Evolutionary conservation across 2,329 filamentous ascomycete genomes (phyloP), one percentile per base, ranked within the genome.

Genomic region (Colletotrichum sidae): DNA sequence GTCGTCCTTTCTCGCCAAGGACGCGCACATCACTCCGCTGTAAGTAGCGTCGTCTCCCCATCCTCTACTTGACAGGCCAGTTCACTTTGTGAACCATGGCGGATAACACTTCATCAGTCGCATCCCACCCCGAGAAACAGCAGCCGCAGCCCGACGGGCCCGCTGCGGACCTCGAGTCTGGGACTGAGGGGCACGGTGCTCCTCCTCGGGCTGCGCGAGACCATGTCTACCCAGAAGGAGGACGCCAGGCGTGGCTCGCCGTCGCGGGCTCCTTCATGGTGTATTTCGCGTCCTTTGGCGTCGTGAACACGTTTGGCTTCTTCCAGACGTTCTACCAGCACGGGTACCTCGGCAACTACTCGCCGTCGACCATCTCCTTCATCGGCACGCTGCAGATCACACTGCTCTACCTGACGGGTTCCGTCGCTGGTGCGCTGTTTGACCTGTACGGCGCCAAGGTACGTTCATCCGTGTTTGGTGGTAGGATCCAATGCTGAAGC

Each of bases 241-340:
- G 44, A 4, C 10, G 34, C 12, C 13, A 56, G 44, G 54, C 42
- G 8, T 65, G 60, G 65, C 51, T 65, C 41, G 52, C 60, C 35
- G 65, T 67, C 37, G 13, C 45, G 34, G 60, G 65, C 39, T 55
- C 65, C 9, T 59, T 67, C 46, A 41, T 67, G 42, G 65, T 67
- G 10, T 65, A 67, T 52, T 60, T 67, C 4, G 55, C 62, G 6
- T 67, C 60, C 35, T 64, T 60, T 11, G 75, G 76, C 25, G 67
- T 77, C n/a, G 73, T 81, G 61, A 82, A 79, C 67, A 77, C 73
- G 33, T 83, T 79, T 60, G 81, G 80, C 41, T 78, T 79, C 4
- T 83, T 78, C 71, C 79, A 83, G 66, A 78, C 77, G 3, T 82
- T 79, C 71, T 82, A 82, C 67, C 74, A 78, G 69, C 72, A 73